These are phyloP conservation scores for Rasamsonia emersonii DNA, from an alignment of 2,329 filamentous ascomycete genomes.

Conservation along the genomic window DNA sequence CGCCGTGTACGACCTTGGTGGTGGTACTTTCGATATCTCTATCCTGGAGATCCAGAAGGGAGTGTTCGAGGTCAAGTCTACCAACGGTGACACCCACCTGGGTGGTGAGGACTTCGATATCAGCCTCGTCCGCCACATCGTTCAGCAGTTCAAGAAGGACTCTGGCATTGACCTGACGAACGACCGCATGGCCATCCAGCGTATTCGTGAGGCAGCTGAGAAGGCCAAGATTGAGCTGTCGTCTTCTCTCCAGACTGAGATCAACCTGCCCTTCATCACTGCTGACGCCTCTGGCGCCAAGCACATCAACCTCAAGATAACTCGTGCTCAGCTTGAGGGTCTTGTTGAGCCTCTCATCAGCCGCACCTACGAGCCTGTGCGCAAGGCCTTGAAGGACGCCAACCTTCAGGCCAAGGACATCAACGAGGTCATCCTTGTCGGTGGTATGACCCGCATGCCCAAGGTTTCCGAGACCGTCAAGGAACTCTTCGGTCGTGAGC, in stretches of 20 bases:
- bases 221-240: slow-evolving; percentile 99
- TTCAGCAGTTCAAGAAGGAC: slow-evolving; percentile 94
- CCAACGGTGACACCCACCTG: slow-evolving; percentile 96
- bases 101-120: slow-evolving; percentile 99
- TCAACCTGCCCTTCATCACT: slow-evolving; percentile 98
- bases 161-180: slow-evolving; percentile 79
- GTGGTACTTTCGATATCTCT: slow-evolving; percentile 98
- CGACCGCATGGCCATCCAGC: slow-evolving; percentile 97
- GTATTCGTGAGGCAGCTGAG: slow-evolving; percentile 96
- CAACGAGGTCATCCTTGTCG: slow-evolving; percentile 94
- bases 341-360: slow-evolving; percentile 84
- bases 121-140: slow-evolving; percentile 82
- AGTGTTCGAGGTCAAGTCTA: slow-evolving; percentile 98
- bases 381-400: slow-evolving; percentile 94
- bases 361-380: slow-evolving; percentile 82
- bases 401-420: slow-evolving; percentile 86
- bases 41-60: slow-evolving; percentile 95
- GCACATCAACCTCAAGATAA: slow-evolving; percentile 96
- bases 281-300: slow-evolving; percentile 91
- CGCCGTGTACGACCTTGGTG: slow-evolving; percentile 94
- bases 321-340: slow-evolving; percentile 82
- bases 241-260: slow-evolving; percentile 88
- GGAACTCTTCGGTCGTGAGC: slow-evolving; percentile 91
- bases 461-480: slow-evolving; percentile 96
- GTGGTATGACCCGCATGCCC: slow-evolving; percentile 99